Evolutionary conservation across 768 basidiomycete genomes (phyloP), one percentile per base, ranked within the genome.

Genomic region (Cystoderma amianthinum): DNA sequence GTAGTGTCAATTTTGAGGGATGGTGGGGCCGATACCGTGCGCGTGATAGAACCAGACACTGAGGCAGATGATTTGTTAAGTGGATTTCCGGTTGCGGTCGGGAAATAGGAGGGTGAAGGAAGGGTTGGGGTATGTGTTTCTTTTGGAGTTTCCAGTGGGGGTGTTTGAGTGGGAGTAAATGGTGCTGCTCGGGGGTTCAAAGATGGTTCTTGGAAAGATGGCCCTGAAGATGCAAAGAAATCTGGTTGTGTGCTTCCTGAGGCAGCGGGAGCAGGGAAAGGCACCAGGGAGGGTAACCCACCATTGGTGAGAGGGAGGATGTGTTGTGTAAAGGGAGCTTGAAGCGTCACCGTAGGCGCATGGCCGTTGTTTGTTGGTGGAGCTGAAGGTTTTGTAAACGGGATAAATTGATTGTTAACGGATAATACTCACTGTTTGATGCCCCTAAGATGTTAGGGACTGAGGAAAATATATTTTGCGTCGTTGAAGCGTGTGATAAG

Each of bases 1-100:
- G 47, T 55, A 11, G 62, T 66, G 43, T 68, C 53, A 35, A 70
- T 67, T 47, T 59, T 65, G 13, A 64, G 51, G 9, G 60, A 45
- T 1, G 63, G 65, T 13, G 64, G 47, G n/a, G 36, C 42, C 33
- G 51, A n/a, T n/a, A n/a, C n/a, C n/a, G 40, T 34, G 36, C 36
- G 37, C 11, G n/a, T 38, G 9, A 10, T 12, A 38, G 37, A 38
- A 19, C 15, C 17, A 20, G 30, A 16, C 12, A 25, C 25, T n/a
- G 43, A 24, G 15, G 36, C 24, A 2, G 43, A 5, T 10, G 30
- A 15, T 17, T 17, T 30, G 28, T 9, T 32, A 12, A 30, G 19
- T 17, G 30, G 23, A 19, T 20, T n/a, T 12, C 35, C 15, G 19
- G 37, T 20, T 36, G 39, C 40, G 3, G 38, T 37, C 19, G 57